These are phyloP conservation scores for Puya raimondii DNA, from an alignment of 176 grass and related monocot species.

Conservation along the genomic window DNA sequence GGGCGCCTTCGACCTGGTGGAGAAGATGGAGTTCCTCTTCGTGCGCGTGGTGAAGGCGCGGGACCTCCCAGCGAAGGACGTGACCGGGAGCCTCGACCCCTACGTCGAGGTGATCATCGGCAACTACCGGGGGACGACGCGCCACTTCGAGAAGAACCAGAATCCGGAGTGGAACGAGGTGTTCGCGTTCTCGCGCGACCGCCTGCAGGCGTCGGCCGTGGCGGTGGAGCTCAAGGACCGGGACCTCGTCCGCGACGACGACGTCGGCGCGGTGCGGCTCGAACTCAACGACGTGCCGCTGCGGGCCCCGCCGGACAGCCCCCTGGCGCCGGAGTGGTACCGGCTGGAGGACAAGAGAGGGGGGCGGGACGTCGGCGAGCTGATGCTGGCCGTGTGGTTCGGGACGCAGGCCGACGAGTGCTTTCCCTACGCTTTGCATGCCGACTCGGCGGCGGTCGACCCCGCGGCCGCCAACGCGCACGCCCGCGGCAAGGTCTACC, in stretches of 20 bases:
- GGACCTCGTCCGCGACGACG: slow-evolving; percentile 46
- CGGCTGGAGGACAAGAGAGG: slow-evolving; percentile 77
- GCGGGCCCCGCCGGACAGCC: slow-evolving; percentile 85
- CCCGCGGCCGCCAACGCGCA: slow-evolving; percentile 34
- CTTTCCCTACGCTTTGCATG: slow-evolving; percentile 66
- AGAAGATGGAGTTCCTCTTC: slow-evolving; percentile 93
- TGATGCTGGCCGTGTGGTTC: slow-evolving; percentile 89
- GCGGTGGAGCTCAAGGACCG: slow-evolving; percentile 73
- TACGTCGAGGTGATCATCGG: slow-evolving; percentile 68
- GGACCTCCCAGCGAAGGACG: slow-evolving; percentile 62
- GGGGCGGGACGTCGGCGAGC: slow-evolving; percentile 56
- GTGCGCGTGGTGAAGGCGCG: slow-evolving; percentile 88
- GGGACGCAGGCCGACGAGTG: slow-evolving; percentile 93
- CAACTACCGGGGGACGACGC: slow-evolving; percentile 65
- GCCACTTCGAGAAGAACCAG: slow-evolving; percentile 54
- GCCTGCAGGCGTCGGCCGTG: slow-evolving; percentile 39
- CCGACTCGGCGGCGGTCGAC: slow-evolving; percentile 33
- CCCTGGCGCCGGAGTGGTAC: slow-evolving; percentile 88
- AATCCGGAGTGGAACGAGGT: slow-evolving; percentile 89
- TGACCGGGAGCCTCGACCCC: slow-evolving; percentile 82
- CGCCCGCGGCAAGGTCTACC: slow-evolving; percentile 88
- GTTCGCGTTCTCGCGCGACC: slow-evolving; percentile 73
- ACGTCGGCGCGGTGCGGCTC: slow-evolving; percentile 41
- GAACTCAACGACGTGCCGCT: slow-evolving; percentile 72
- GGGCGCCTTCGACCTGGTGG: slow-evolving; percentile 81